Conservation (phyloP, 306 rosid species). For the Cucumis melo region DNA sequence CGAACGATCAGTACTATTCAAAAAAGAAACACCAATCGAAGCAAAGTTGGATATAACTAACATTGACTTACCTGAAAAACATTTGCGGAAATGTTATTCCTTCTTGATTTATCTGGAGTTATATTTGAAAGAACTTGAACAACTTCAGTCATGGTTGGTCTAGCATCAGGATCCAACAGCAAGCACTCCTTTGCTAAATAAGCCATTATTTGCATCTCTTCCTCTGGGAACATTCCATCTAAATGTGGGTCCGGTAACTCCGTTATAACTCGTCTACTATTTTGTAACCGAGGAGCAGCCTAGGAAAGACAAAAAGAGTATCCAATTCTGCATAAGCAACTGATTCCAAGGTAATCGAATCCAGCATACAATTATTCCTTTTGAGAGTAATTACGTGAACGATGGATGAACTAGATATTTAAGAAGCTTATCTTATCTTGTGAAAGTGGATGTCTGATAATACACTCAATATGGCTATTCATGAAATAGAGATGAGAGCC, state of each 20-base stretch:
- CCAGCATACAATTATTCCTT: neutral
- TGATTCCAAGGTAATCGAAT: neutral
- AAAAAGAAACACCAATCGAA: neutral
- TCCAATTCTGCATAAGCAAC: neutral
- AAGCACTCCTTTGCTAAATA: conserved; percentile 91
- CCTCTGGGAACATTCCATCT: conserved; percentile 59
- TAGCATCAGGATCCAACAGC: conserved; percentile 71
- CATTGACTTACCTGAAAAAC: conserved; percentile 47
- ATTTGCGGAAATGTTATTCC: conserved; percentile 40
- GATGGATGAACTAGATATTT: neutral
- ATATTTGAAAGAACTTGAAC: conserved; percentile 81
- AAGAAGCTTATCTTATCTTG: neutral
- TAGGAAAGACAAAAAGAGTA: conserved; percentile 23
- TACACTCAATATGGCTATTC: neutral
- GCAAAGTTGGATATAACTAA: neutral
- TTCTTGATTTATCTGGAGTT: conserved; percentile 61
- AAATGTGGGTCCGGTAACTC: conserved; percentile 66
- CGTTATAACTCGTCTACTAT: conserved; percentile 41
- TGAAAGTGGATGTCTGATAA: neutral
- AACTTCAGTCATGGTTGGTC: conserved; percentile 94
- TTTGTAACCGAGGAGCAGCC: conserved; percentile 71
- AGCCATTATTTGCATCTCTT: conserved; percentile 87
- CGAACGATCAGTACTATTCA: neutral
- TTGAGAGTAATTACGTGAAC: neutral
- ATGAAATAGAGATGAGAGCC: neutral